A percentile compares a stretch with the other conserved stretches of the same genome.
These are phyloP conservation scores for Eimeria maxima DNA, from an alignment of 169 alveolate genomes.

Conservation along the genomic window DNA sequence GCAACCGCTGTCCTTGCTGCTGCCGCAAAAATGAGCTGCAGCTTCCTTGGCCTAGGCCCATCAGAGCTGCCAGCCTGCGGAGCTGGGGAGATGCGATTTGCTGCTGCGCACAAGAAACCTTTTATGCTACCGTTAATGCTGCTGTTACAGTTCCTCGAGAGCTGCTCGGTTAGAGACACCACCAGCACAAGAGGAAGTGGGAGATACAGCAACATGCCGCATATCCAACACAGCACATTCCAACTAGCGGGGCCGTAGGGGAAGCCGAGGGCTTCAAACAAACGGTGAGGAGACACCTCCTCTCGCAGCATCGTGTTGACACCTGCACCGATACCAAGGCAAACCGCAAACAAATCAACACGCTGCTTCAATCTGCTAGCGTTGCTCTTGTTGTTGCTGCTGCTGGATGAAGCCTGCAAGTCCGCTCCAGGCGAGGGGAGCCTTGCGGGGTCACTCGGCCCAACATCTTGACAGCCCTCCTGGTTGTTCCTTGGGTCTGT, in stretches of 20 bases:
- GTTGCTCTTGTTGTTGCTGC: neutral
- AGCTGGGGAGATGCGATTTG: neutral
- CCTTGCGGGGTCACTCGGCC: too few relatives aligned
- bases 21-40: neutral
- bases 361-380: neutral
- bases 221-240: neutral
- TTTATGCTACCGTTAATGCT: neutral
- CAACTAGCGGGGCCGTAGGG: slow-evolving; percentile 21
- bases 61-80: neutral
- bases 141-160: neutral
- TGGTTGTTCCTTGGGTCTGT: neutral
- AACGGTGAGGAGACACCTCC: neutral
- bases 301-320: slow-evolving; percentile 7
- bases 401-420: neutral
- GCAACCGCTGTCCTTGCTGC: neutral
- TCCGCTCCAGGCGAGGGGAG: too few relatives aligned
- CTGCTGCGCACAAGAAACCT: neutral
- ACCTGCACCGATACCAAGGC: neutral
- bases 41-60: neutral
- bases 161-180: neutral
- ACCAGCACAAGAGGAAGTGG: slow-evolving; percentile 1
- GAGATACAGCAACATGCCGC: neutral
- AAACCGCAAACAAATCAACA: neutral
- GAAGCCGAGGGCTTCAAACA: neutral
- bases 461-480: too few relatives aligned